These are phyloP conservation scores for Annona squamosa DNA, from an alignment of 164 flowering plant species.

Conservation along the genomic window DNA sequence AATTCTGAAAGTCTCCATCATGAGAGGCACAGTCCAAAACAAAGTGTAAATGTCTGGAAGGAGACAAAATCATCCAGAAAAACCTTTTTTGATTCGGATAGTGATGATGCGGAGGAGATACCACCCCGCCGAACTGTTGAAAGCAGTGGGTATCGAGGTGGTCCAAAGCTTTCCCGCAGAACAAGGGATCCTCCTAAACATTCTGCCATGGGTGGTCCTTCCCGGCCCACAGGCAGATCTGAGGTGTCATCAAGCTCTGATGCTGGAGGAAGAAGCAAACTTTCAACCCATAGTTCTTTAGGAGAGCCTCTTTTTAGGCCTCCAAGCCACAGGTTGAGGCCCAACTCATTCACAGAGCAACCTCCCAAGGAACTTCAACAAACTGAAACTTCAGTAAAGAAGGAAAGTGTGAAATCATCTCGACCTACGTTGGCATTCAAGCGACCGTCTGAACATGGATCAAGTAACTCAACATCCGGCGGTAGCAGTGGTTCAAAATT, in stretches of 20 bases:
- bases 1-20: conserved; percentile 9
- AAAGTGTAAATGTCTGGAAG: conserved; percentile 5
- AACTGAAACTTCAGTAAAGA: background rate
- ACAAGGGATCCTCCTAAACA: conserved; percentile 34
- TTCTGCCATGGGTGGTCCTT: conserved; percentile 12
- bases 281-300: conserved; percentile 18
- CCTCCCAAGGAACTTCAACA: conserved; percentile 6
- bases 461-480: conserved; percentile 7
- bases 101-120: conserved; percentile 26
- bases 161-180: conserved; percentile 41
- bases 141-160: conserved; percentile 16
- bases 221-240: conserved; percentile 10
- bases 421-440: conserved; percentile 6
- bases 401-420: conserved; percentile 1
- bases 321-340: conserved; percentile 6
- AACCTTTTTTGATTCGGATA: conserved; percentile 6
- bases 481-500: conserved; percentile 7
- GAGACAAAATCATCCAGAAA: conserved; percentile 12
- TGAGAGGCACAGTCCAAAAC: conserved; percentile 16
- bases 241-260: conserved; percentile 19
- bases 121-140: conserved; percentile 13
- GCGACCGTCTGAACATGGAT: conserved; percentile 3
- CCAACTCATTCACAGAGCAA: conserved; percentile 11
- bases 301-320: conserved; percentile 16
- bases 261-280: conserved; percentile 16